Evolutionary conservation across 805 yeast genomes (phyloP).

Genomic region (Cyberlindnera lachancei): DNA sequence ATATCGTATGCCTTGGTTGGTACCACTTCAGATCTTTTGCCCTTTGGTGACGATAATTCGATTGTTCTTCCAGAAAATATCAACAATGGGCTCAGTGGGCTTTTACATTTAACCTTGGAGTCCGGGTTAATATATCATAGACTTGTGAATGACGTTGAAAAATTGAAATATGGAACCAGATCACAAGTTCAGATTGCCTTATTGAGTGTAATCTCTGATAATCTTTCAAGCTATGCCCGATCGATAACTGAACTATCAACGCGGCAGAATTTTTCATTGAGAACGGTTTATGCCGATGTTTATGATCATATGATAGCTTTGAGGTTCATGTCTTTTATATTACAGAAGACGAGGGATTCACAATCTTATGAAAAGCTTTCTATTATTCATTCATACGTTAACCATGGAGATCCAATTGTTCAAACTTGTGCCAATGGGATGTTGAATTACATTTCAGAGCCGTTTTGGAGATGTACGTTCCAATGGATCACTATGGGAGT

Average conservation of each 20-base stretch:
- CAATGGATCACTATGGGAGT: constrained; percentile 70
- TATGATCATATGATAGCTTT: constrained; percentile 46
- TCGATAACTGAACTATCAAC: constrained; percentile 39
- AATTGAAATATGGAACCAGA: constrained; percentile 17
- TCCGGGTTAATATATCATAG: constrained; percentile 60
- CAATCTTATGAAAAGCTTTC: constrained; percentile 49
- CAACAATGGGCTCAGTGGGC: constrained; percentile 48
- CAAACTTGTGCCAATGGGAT: constrained; percentile 34
- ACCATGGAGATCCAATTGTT: constrained; percentile 59
- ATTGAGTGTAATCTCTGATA: constrained; percentile 35
- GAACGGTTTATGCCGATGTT: constrained; percentile 29
- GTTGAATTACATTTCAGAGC: constrained; percentile 39
- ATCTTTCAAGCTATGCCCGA: constrained; percentile 35
- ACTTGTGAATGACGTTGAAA: constrained; percentile 29
- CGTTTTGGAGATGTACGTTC: constrained; percentile 53
- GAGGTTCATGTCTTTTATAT: constrained; percentile 46
- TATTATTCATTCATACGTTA: constrained; percentile 38
- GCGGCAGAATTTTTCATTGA: constrained; percentile 24
- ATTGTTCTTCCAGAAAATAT: constrained; percentile 43
- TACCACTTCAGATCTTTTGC: constrained; percentile 49
- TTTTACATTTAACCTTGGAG: constrained; percentile 54
- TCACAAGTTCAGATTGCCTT: constrained; percentile 62
- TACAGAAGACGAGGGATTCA: constrained; percentile 24
- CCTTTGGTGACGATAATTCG: constrained; percentile 29
- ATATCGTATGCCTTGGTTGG: constrained; percentile 54